phyloP scores from a whole-genome alignment of 306 rosid genomes.

The Vigna trinervia region DNA sequence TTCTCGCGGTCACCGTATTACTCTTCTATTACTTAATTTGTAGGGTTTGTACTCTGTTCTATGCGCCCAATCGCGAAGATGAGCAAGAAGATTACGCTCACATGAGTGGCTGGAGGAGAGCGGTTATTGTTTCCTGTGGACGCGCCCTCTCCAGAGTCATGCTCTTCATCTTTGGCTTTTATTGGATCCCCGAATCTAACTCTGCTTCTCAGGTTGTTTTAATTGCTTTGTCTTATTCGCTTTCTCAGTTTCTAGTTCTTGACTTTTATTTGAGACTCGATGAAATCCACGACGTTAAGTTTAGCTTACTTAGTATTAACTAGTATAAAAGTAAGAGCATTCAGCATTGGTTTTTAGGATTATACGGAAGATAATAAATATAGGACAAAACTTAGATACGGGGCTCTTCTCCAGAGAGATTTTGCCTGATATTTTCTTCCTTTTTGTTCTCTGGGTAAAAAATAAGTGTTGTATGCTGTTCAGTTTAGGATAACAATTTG shows the following conservation, averaged over 20 bases:
- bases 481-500: neutral
- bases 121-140: slow-evolving; percentile 68
- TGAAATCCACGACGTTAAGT: neutral
- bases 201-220: slow-evolving; percentile 24
- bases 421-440: neutral
- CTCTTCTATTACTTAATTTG: slow-evolving; percentile 75
- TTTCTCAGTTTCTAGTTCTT: neutral
- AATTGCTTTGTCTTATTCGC: neutral
- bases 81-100: slow-evolving; percentile 93
- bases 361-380: neutral
- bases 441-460: neutral
- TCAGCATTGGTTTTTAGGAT: neutral
- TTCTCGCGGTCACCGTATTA: slow-evolving; percentile 53
- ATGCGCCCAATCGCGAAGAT: slow-evolving; percentile 67
- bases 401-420: neutral
- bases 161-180: slow-evolving; percentile 85
- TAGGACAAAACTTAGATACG: too few relatives aligned
- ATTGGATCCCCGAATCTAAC: slow-evolving; percentile 73
- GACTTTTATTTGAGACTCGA: neutral
- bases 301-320: neutral
- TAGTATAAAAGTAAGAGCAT: neutral
- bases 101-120: slow-evolving; percentile 79
- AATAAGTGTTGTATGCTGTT: neutral
- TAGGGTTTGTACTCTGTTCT: slow-evolving; percentile 72
- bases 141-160: slow-evolving; percentile 74